These are phyloP conservation scores for Smallanthus sonchifolius DNA, from an alignment of 129 eudicot species.

Conservation along the genomic window DNA sequence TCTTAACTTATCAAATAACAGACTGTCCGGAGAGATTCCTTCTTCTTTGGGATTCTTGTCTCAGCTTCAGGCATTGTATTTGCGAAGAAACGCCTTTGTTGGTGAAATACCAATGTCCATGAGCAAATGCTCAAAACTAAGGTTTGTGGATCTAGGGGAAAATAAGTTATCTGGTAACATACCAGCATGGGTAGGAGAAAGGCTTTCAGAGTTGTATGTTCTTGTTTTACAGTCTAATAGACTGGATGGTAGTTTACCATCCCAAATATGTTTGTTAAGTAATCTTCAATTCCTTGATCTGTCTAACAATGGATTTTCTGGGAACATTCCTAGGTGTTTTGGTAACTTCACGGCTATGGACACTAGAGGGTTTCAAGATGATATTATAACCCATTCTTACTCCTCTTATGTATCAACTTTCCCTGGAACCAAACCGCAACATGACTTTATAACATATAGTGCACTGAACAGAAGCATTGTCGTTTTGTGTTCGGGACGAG, in stretches of 20 bases:
- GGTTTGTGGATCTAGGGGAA: slow-evolving; percentile 16
- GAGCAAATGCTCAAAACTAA: slow-evolving; percentile 11
- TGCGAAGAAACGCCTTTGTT: slow-evolving; percentile 15
- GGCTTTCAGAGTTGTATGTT: not conserved
- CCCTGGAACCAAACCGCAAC: not conserved
- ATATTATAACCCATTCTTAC: not conserved
- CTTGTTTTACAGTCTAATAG: slow-evolving; percentile 18
- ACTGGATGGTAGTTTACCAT: slow-evolving; percentile 25
- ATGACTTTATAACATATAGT: not conserved
- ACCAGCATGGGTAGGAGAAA: slow-evolving; percentile 30
- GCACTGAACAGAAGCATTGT: not conserved
- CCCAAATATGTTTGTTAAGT: slow-evolving; percentile 9
- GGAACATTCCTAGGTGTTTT: slow-evolving; percentile 27
- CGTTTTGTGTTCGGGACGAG: not conserved
- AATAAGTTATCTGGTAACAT: slow-evolving; percentile 23
- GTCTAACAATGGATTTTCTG: slow-evolving; percentile 19
- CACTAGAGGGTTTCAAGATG: not conserved
- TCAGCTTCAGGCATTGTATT: not conserved
- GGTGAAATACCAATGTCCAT: slow-evolving; percentile 26
- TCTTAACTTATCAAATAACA: slow-evolving; percentile 29
- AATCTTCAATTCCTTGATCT: slow-evolving; percentile 25
- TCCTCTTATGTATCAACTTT: not conserved
- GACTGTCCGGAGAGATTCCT: slow-evolving; percentile 21
- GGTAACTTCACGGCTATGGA: slow-evolving; percentile 15
- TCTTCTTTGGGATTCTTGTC: slow-evolving; percentile 1